phyloP scores from a whole-genome alignment of 2,329 filamentous ascomycete species.

The Ilyonectria sp. region DNA sequence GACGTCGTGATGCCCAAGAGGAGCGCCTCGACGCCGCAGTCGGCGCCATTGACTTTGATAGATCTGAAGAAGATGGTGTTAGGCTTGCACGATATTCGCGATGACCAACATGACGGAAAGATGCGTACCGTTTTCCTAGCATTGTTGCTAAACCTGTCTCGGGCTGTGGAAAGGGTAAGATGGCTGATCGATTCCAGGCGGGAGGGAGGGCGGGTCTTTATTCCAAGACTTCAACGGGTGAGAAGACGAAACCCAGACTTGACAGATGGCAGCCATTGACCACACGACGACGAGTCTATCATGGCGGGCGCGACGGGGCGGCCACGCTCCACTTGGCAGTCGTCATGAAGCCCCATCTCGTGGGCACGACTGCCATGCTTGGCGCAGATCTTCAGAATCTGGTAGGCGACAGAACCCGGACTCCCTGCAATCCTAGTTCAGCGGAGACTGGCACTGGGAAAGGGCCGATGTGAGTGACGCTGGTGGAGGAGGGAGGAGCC shows the following conservation, averaged over 20 bases:
- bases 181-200: slow-evolving; percentile 3
- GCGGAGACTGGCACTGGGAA: slow-evolving; percentile 36
- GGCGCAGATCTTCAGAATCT: slow-evolving; percentile 32
- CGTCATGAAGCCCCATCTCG: slow-evolving; percentile 45
- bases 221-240: slow-evolving; percentile 5
- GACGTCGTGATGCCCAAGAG: slow-evolving; percentile 67
- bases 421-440: slow-evolving; percentile 15
- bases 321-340: slow-evolving; percentile 47
- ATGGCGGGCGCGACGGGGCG: slow-evolving; percentile 22
- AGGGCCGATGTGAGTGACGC: slow-evolving; percentile 49
- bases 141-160: slow-evolving; percentile 40
- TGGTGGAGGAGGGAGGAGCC: slow-evolving; percentile 31
- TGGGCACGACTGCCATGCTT: slow-evolving; percentile 19
- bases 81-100: slow-evolving; percentile 6
- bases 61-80: slow-evolving; percentile 48
- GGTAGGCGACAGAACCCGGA: slow-evolving; percentile 9
- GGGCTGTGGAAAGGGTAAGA: slow-evolving; percentile 17
- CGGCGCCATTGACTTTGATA: slow-evolving; percentile 59
- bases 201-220: slow-evolving; percentile 43
- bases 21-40: slow-evolving; percentile 58
- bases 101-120: neutral
- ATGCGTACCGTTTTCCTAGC: slow-evolving; percentile 44
- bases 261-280: neutral
- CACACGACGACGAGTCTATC: neutral
- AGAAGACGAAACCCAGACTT: neutral